A percentile compares a stretch with the other conserved stretches of the same genome.
Conservation (phyloP, 345 rosid species). For the Camelina laxa region DNA sequence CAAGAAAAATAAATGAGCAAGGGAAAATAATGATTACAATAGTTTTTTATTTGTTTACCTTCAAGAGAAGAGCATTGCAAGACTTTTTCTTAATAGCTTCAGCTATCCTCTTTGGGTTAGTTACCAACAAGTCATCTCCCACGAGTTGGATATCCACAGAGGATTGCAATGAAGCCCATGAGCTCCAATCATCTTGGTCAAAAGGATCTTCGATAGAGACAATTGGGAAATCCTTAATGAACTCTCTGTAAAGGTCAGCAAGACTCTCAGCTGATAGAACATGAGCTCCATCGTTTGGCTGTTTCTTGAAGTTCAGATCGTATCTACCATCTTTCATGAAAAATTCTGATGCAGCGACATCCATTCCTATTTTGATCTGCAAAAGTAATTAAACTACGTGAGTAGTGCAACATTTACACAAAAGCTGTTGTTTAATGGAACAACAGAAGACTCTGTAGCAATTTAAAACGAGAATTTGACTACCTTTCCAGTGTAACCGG, state of each 20-base stretch:
- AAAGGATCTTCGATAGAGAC: conserved; percentile 97
- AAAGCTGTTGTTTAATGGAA: background rate
- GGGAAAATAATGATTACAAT: background rate
- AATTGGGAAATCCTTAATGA: conserved; percentile 86
- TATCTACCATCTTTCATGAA: conserved; percentile 80
- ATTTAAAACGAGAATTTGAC: background rate
- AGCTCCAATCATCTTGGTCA: conserved; percentile 98
- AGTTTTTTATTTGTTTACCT: conserved; percentile 51
- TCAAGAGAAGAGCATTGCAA: conserved; percentile 88
- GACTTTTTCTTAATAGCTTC: conserved; percentile 91
- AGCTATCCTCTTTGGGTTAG: conserved; percentile 92
- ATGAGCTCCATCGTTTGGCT: conserved; percentile 88
- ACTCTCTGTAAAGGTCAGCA: conserved; percentile 80
- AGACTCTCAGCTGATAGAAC: conserved; percentile 81
- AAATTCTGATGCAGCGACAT: conserved; percentile 98
- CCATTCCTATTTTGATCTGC: conserved; percentile 99
- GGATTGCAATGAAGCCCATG: conserved; percentile 89
- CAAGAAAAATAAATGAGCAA: background rate
- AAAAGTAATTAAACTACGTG: background rate
- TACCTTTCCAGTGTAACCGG: conserved; percentile 96
- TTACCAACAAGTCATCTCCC: conserved; percentile 96
- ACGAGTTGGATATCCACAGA: conserved; percentile 90
- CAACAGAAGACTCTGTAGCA: background rate
- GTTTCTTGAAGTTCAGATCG: conserved; percentile 95
- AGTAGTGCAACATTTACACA: conserved; percentile 10